Conservation (phyloP, 2,329 filamentous ascomycete genomes). For the Trichoderma koningiopsis region DNA sequence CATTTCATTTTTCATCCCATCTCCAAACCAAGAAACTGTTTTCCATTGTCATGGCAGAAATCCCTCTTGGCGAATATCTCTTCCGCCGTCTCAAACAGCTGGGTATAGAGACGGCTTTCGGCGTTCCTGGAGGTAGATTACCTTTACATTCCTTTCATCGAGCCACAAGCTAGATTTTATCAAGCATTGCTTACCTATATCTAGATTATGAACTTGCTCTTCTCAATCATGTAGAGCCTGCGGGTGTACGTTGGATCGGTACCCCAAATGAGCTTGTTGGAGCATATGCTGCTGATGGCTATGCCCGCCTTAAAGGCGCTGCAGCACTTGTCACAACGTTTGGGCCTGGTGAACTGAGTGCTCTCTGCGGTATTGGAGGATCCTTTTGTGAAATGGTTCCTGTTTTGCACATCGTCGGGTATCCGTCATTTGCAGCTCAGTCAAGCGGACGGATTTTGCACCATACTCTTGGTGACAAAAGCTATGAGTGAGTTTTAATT, state of each 20-base stretch:
- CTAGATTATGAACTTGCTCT: constrained; percentile 17
- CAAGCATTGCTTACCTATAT: not conserved
- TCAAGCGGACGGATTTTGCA: constrained; percentile 9
- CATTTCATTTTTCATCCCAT: not conserved
- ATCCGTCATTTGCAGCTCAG: constrained; percentile 5
- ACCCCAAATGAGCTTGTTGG: constrained; percentile 16
- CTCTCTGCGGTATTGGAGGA: constrained; percentile 14
- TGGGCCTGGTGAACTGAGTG: constrained; percentile 11
- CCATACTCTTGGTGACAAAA: constrained; percentile 14
- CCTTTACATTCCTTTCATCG: not conserved
- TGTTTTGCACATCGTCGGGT: constrained; percentile 18
- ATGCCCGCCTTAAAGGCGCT: constrained; percentile 13
- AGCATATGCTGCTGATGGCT: constrained; percentile 19
- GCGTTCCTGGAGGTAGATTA: constrained; percentile 18
- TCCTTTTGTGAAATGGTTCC: constrained; percentile 13
- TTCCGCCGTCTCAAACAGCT: constrained; percentile 8
- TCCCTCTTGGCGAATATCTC: constrained; percentile 7
- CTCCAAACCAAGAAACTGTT: not conserved
- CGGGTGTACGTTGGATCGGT: constrained; percentile 7
- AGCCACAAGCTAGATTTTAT: not conserved
- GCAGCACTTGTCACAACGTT: constrained; percentile 12
- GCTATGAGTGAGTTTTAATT: not conserved
- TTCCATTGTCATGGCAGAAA: not conserved
- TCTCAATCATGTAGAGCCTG: not conserved
- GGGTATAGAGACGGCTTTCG: constrained; percentile 13